Percentiles rank a stretch among this genome's conserved stretches.
Evolutionary conservation across 257 asterid species (phyloP).

Genomic region (Solanum chmielewskii): DNA sequence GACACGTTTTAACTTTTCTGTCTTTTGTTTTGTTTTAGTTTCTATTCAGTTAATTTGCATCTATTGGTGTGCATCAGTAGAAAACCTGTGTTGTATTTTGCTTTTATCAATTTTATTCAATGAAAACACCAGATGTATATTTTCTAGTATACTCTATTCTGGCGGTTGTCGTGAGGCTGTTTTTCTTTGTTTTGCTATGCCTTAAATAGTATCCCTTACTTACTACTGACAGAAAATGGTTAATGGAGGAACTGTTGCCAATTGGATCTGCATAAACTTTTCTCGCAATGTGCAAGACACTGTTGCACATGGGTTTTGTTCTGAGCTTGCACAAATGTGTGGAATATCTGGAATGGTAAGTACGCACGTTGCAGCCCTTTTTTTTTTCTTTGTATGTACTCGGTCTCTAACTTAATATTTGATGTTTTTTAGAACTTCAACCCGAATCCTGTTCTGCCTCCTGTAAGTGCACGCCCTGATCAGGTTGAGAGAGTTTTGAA

Average conservation of each 20-base stretch:
- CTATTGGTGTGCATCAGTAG: background rate
- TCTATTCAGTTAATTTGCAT: background rate
- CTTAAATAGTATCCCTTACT: background rate
- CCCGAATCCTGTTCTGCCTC: conserved; percentile 75
- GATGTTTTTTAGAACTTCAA: conserved; percentile 37
- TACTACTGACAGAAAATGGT: conserved; percentile 73
- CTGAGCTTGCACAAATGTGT: conserved; percentile 95
- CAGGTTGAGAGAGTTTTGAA: conserved; percentile 77
- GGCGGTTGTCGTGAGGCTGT: background rate
- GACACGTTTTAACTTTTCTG: background rate
- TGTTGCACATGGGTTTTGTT: conserved; percentile 59
- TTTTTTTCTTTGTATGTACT: background rate
- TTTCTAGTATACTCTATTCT: background rate
- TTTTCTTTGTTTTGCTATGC: background rate
- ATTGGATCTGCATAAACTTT: conserved; percentile 85
- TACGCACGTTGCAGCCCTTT: background rate
- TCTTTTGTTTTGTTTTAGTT: background rate
- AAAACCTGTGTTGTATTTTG: background rate
- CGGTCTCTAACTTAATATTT: background rate
- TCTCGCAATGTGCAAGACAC: conserved; percentile 66
- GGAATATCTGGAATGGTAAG: conserved; percentile 86
- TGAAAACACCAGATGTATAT: background rate
- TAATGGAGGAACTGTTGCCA: conserved; percentile 76
- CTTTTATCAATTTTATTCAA: background rate
- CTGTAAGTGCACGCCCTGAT: conserved; percentile 58